Evolutionary conservation across 768 basidiomycete species (phyloP).

Genomic region (Russula abietina): DNA sequence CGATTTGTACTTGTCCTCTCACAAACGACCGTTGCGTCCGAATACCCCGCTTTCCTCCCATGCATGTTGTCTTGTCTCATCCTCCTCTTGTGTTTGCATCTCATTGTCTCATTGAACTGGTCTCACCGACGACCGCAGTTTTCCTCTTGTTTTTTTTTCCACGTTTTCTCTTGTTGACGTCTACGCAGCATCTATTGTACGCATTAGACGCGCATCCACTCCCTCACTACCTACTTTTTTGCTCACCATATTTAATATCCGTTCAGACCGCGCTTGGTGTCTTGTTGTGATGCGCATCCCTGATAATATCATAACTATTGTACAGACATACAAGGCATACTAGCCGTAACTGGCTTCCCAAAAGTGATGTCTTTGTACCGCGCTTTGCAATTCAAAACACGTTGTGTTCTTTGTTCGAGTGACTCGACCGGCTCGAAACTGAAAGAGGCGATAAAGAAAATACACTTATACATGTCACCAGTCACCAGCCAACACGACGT

Average conservation of each 20-base stretch:
- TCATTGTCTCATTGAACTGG: conserved; percentile 7
- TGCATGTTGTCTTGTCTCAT: conserved; percentile 11
- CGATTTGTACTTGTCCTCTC: conserved; percentile 8
- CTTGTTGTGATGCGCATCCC: conserved; percentile 12
- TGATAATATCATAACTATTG: conserved; percentile 9
- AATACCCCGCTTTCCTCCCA: conserved; percentile 17
- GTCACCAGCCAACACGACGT: background rate
- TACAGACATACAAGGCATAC: conserved; percentile 4
- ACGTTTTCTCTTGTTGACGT: conserved; percentile 25
- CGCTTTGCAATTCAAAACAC: background rate
- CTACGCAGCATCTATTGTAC: conserved; percentile 43
- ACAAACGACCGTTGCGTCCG: conserved; percentile 8
- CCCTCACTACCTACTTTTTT: conserved; percentile 29
- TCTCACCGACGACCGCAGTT: conserved; percentile 25
- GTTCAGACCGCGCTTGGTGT: conserved; percentile 18
- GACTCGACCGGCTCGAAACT: background rate
- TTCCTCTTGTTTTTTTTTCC: conserved; percentile 24
- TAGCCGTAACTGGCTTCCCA: conserved; percentile 1
- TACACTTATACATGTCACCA: background rate
- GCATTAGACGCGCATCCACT: conserved; percentile 61
- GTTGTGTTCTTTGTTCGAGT: background rate
- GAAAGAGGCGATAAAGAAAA: background rate
- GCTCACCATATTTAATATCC: conserved; percentile 32
- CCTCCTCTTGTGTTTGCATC: conserved; percentile 7
- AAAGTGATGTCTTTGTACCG: conserved; percentile 4